Evolutionary conservation across 148 eudicot genomes (phyloP).

Genomic region (Fagopyrum homotropicum): DNA sequence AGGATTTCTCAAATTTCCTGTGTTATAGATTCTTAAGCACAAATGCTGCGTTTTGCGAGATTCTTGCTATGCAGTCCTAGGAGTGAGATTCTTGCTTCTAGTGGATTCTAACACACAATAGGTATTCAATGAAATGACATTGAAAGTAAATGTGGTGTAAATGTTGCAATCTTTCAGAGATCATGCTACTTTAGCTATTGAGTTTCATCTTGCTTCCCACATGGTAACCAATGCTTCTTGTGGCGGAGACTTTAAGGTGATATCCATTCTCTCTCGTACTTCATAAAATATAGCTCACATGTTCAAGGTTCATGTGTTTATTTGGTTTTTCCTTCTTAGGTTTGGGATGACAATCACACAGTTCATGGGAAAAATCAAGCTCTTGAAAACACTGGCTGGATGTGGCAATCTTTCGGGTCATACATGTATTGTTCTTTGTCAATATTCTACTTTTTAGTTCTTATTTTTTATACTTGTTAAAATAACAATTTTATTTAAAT

Average conservation of each 20-base stretch:
- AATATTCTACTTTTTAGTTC: not conserved
- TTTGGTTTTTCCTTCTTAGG: conserved; percentile 29
- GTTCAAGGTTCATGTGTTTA: conserved; percentile 7
- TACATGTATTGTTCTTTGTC: conserved; percentile 53
- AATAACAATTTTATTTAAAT: not conserved
- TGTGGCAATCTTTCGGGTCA: conserved; percentile 91
- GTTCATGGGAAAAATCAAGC: conserved; percentile 28
- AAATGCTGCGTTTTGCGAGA: too few species aligned
- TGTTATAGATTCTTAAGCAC: too few species aligned
- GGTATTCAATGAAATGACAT: too few species aligned
- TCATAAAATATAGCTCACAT: not conserved
- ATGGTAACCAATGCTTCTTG: conserved; percentile 73
- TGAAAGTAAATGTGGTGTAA: not conserved
- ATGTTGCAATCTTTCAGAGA: conserved; percentile 39
- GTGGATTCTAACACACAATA: too few species aligned
- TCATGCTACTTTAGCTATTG: conserved; percentile 55
- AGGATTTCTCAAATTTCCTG: too few species aligned
- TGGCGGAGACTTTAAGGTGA: conserved; percentile 93
- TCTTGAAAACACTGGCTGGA: conserved; percentile 60
- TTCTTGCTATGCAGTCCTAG: too few species aligned
- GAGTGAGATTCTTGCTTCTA: too few species aligned
- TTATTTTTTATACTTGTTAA: not conserved
- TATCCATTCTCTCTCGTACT: not conserved
- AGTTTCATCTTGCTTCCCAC: conserved; percentile 54
- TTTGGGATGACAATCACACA: conserved; percentile 48